phyloP scores from a whole-genome alignment of 2,329 filamentous ascomycete genomes.

The Plectosphaerella cucumerina region DNA sequence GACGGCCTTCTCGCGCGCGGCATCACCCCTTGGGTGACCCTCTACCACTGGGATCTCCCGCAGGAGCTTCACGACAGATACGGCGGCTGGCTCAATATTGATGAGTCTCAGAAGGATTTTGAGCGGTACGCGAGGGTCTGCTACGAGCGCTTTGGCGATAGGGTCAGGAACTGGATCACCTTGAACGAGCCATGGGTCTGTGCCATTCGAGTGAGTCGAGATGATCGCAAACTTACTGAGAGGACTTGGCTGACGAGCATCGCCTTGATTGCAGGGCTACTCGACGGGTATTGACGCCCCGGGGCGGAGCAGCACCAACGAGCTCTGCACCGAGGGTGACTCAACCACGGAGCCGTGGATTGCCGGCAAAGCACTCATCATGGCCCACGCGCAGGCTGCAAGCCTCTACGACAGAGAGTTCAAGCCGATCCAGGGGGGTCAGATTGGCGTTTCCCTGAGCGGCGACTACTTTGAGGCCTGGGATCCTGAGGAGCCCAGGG shows the following conservation, averaged over 20 bases:
- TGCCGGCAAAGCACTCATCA: constrained; percentile 29
- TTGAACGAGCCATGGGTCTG: constrained; percentile 34
- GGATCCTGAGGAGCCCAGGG: constrained; percentile 18
- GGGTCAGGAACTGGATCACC: constrained; percentile 33
- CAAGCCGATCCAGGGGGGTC: constrained; percentile 19
- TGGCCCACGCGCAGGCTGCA: constrained; percentile 28
- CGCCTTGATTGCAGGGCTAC: constrained; percentile 23
- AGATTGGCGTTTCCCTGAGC: constrained; percentile 29
- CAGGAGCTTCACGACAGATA: constrained; percentile 30
- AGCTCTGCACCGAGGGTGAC: constrained; percentile 16
- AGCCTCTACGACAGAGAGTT: constrained; percentile 27
- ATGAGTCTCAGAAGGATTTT: constrained; percentile 27
- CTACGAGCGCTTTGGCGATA: constrained; percentile 28
- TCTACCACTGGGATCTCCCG: constrained; percentile 51
- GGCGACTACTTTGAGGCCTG: constrained; percentile 32
- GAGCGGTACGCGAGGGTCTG: constrained; percentile 30
- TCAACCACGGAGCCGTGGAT: constrained; percentile 32
- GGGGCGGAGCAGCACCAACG: constrained; percentile 19
- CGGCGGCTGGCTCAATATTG: constrained; percentile 26
- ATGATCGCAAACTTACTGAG: neutral
- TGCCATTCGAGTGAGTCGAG: constrained; percentile 16
- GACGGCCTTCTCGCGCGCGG: constrained; percentile 43
- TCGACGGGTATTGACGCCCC: constrained; percentile 29
- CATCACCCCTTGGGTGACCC: constrained; percentile 42
- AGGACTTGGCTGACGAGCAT: too few relatives aligned